phyloP scores from a whole-genome alignment of 192 early-diverging fungal genomes.

The Backusella westeae region DNA sequence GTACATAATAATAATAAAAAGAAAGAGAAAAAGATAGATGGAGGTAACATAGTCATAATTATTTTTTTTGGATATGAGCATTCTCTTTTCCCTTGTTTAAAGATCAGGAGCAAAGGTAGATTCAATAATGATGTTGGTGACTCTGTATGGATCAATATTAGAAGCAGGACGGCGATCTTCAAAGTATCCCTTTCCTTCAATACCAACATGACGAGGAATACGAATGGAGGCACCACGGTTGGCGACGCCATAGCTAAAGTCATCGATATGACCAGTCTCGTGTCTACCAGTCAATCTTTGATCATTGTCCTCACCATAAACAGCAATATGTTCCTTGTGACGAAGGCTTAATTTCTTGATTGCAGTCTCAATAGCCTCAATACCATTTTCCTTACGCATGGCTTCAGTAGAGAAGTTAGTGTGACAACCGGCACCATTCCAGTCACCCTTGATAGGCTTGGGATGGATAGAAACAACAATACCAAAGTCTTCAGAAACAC shows the following conservation, averaged over 20 bases:
- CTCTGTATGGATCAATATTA: constrained; percentile 56
- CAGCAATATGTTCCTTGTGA: constrained; percentile 52
- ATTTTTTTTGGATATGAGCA: not conserved
- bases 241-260: constrained; percentile 52
- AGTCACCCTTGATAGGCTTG: constrained; percentile 58
- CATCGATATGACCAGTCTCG: constrained; percentile 52
- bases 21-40: not conserved
- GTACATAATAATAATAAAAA: not conserved
- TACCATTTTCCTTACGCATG: constrained; percentile 51
- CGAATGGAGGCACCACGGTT: constrained; percentile 58
- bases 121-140: constrained; percentile 48
- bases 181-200: constrained; percentile 53
- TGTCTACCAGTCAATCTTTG: constrained; percentile 52
- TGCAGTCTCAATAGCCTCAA: constrained; percentile 48
- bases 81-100: constrained; percentile 8
- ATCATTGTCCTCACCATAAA: constrained; percentile 59
- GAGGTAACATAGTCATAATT: not conserved
- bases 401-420: constrained; percentile 52
- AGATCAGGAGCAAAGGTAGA: constrained; percentile 30
- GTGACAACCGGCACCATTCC: constrained; percentile 61
- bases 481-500: constrained; percentile 59
- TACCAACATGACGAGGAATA: constrained; percentile 54
- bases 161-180: constrained; percentile 57
- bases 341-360: constrained; percentile 47
- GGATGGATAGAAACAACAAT: constrained; percentile 53